These are phyloP conservation scores for Diaporthe sp. DNA, from an alignment of 2,329 filamentous ascomycete genomes.

Conservation along the genomic window DNA sequence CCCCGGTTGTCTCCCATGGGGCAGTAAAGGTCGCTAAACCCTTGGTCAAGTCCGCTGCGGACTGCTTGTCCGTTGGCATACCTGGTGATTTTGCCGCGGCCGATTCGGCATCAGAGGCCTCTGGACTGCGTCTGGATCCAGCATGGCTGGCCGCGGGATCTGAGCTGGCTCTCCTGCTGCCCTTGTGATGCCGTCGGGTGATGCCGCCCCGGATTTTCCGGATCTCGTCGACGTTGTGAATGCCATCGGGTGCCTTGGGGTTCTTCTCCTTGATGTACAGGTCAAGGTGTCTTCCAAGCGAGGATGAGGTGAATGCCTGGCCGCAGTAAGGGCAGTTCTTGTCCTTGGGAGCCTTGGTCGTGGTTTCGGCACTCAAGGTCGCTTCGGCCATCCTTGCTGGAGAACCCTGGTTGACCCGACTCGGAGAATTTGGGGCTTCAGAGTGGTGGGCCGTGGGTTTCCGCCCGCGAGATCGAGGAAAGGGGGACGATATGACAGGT, in stretches of 20 bases:
- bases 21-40: slow-evolving; percentile 70
- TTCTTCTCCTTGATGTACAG: slow-evolving; percentile 96
- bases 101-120: slow-evolving; percentile 55
- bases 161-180: slow-evolving; percentile 73
- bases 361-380: slow-evolving; percentile 54
- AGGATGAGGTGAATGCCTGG: slow-evolving; percentile 93
- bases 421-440: slow-evolving; percentile 16
- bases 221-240: slow-evolving; percentile 93
- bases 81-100: slow-evolving; percentile 53
- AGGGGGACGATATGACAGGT: not conserved
- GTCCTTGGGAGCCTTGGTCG: slow-evolving; percentile 78
- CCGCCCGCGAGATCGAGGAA: slow-evolving; percentile 13
- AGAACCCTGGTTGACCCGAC: slow-evolving; percentile 11
- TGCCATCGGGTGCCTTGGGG: slow-evolving; percentile 85
- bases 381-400: slow-evolving; percentile 48
- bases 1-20: slow-evolving; percentile 82
- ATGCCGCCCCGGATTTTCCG: slow-evolving; percentile 85
- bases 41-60: slow-evolving; percentile 61
- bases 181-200: slow-evolving; percentile 85
- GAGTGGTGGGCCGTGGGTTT: slow-evolving; percentile 16
- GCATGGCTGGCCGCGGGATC: slow-evolving; percentile 68
- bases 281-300: slow-evolving; percentile 92
- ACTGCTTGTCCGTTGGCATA: slow-evolving; percentile 59
- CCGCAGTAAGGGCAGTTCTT: slow-evolving; percentile 89
- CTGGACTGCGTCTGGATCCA: slow-evolving; percentile 57